Base-by-base conservation (phyloP, 345 rosid species). In the Heritiera fomes region DNA sequence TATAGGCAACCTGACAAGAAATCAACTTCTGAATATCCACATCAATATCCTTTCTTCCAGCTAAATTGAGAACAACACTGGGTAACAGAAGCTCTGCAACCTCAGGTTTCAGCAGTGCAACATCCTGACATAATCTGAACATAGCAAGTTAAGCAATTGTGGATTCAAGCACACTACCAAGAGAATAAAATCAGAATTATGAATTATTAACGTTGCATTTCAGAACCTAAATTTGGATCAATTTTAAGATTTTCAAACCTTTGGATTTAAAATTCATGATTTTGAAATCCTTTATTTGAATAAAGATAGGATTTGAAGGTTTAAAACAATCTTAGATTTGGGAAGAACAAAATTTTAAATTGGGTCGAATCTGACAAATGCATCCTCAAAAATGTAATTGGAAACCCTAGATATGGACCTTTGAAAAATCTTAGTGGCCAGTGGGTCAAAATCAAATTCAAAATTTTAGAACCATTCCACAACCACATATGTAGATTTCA, bases 11-110 rank as follows among this genome's bases (percentile, higher is more conserved):
- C 99, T 92, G 93, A 30, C 73, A 78, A 41, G 99, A 88, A 64
- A 95, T 89, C 79, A 90, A 76, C 64, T 84, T 80, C 18, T 88
- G 91, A 76, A 95, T 78, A 79, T 86, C 85, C 50, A 80, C 71
- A 80, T 91, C 83, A 64, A 82, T 52, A 77, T 88, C 87, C 81
- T 83, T 87, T 84, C 87, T 91, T 80, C 86, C 84, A 17, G 96
- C 94, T 50, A 95, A 85, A 88, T 91, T 90, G 80, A 90, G 94
- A 84, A 92, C 70, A 66, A 91, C 88, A 84, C 86, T 86, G 15
- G 98, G 91, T 74, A 95, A 87, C 50, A 93, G 84, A 82, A 95
- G 94, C 92, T 93, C 98, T 71, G 98, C 91, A 62, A 88, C 92
- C 87, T 95, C 98, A 65, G 96, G 87, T 85, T 95, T 95, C 80